Conservation (phyloP, 2,329 filamentous ascomycete genomes). For the Scytalidium lignicola region DNA sequence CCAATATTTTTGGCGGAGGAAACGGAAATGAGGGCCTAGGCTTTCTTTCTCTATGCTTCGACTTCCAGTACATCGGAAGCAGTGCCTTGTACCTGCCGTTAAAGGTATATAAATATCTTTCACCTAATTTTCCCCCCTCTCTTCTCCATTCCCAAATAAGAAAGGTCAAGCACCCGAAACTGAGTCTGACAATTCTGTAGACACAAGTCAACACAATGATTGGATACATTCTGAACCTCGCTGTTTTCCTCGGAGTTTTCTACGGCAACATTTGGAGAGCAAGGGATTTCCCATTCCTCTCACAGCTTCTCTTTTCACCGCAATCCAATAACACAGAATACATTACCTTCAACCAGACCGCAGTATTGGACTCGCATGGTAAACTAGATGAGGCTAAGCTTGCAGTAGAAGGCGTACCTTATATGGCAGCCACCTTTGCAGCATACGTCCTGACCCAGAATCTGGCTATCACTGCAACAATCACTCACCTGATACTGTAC, state of each 20-base stretch:
- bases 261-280: conserved; percentile 36
- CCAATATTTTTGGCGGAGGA: conserved; percentile 65
- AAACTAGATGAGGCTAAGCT: conserved; percentile 30
- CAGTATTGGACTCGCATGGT: conserved; percentile 32
- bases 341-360: conserved; percentile 36
- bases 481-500: conserved; percentile 36
- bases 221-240: conserved; percentile 17
- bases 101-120: conserved; percentile 14
- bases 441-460: conserved; percentile 36
- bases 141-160: background rate
- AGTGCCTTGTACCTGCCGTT: conserved; percentile 5
- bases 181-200: conserved; percentile 21
- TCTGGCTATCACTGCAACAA: conserved; percentile 38
- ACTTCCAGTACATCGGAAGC: conserved; percentile 35
- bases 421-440: conserved; percentile 32
- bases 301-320: conserved; percentile 33
- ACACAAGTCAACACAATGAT: conserved; percentile 26
- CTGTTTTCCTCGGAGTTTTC: conserved; percentile 30
- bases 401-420: conserved; percentile 32
- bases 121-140: background rate
- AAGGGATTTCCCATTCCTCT: conserved; percentile 35
- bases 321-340: conserved; percentile 29
- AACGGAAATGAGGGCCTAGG: conserved; percentile 50
- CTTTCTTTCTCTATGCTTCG: conserved; percentile 32
- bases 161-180: background rate